Percentiles rank a stretch among this genome's conserved stretches.
phyloP scores from a whole-genome alignment of 331 rosid genomes.

The Prunus yedoensis region DNA sequence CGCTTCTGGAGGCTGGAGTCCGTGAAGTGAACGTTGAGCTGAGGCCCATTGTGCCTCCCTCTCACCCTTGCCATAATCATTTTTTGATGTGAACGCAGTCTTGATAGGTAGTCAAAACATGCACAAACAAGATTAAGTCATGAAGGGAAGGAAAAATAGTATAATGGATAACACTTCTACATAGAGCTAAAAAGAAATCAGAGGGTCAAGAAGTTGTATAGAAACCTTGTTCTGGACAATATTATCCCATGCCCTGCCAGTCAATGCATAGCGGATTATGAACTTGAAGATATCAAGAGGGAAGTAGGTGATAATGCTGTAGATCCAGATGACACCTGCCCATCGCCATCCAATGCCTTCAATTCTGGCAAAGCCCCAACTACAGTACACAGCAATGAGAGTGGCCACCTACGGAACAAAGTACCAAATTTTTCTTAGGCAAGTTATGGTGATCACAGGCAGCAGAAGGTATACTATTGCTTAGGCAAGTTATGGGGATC shows the following conservation, averaged over 20 bases:
- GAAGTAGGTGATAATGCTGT: constrained; percentile 66
- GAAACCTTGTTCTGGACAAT: constrained; percentile 50
- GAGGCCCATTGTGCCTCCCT: constrained; percentile 83
- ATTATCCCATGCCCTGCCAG: constrained; percentile 64
- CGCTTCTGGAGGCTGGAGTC: constrained; percentile 44
- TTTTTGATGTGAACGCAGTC: constrained; percentile 73
- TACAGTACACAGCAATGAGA: constrained; percentile 63
- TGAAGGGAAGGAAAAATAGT: background rate
- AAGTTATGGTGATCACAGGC: background rate
- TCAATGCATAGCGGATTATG: constrained; percentile 54
- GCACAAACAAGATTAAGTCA: background rate
- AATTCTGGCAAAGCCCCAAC: constrained; percentile 82
- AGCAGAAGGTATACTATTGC: too few species aligned
- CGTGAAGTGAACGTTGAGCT: constrained; percentile 64
- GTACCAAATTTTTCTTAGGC: background rate
- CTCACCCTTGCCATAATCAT: constrained; percentile 64
- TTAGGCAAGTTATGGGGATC: too few species aligned
- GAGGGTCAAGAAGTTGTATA: background rate
- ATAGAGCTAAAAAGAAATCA: background rate
- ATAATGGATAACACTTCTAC: background rate
- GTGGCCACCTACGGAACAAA: constrained; percentile 62
- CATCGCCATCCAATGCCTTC: constrained; percentile 81
- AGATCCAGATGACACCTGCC: constrained; percentile 86
- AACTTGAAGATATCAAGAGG: constrained; percentile 87
- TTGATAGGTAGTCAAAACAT: constrained; percentile 12